A percentile compares a stretch with the other conserved stretches of the same genome.
phyloP scores from a whole-genome alignment of 2,329 filamentous ascomycete species.

The Xylaria sp. region DNA sequence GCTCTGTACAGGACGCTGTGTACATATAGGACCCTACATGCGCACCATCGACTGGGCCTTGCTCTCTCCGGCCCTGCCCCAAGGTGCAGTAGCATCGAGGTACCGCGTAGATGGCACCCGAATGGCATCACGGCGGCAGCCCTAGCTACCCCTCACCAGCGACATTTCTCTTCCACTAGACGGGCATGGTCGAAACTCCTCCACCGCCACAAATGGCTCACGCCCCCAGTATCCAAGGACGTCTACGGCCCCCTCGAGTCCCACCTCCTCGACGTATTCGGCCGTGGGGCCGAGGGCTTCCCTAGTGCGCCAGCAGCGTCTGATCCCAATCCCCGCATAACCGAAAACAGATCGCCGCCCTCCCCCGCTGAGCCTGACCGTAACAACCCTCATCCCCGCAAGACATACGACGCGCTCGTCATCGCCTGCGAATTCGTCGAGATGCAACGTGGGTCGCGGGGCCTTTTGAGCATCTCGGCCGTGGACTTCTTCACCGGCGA shows the following conservation, averaged over 20 bases:
- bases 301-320: neutral
- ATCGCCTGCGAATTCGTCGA: constrained; percentile 24
- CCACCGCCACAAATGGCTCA: constrained; percentile 12
- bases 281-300: constrained; percentile 15
- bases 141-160: constrained; percentile 12
- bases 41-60: constrained; percentile 10
- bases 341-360: constrained; percentile 10
- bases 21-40: constrained; percentile 13
- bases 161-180: constrained; percentile 10
- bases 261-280: constrained; percentile 19
- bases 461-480: constrained; percentile 7
- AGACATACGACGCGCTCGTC: constrained; percentile 8
- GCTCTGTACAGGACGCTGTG: constrained; percentile 10
- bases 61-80: constrained; percentile 19
- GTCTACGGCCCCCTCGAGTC: constrained; percentile 14
- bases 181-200: neutral
- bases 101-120: constrained; percentile 5
- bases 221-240: neutral
- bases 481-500: constrained; percentile 23
- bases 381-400: neutral
- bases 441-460: constrained; percentile 1
- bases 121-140: constrained; percentile 14
- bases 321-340: constrained; percentile 12
- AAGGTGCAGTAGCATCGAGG: constrained; percentile 6
- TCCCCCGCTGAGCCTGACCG: neutral